phyloP scores from a whole-genome alignment of 306 rosid genomes.

The Rubus parviflorus region DNA sequence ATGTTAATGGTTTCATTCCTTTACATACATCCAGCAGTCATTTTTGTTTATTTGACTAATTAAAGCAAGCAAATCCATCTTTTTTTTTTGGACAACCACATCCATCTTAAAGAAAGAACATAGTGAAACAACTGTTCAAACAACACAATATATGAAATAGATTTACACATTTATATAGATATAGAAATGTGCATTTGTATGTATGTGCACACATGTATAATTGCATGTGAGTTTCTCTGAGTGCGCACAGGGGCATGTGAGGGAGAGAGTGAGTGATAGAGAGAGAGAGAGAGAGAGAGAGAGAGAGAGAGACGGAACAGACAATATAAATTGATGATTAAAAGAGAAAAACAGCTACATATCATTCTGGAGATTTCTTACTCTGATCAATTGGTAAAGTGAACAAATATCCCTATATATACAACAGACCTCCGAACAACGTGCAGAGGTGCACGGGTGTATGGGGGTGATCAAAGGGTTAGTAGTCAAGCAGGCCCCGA shows the following conservation, averaged over 20 bases:
- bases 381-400: constrained; percentile 52
- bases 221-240: not conserved
- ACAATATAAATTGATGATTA: constrained; percentile 15
- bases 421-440: constrained; percentile 53
- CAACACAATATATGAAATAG: not conserved
- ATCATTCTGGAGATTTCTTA: constrained; percentile 44
- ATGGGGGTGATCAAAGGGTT: constrained; percentile 48
- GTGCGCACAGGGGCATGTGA: not conserved
- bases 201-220: not conserved
- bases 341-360: constrained; percentile 40
- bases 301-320: not conserved
- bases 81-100: not conserved
- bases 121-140: not conserved
- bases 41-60: no score
- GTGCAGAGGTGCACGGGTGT: constrained; percentile 37
- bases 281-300: not conserved
- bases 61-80: not conserved
- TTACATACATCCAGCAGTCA: not conserved
- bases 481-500: constrained; percentile 48
- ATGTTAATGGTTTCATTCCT: not conserved
- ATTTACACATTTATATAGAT: constrained; percentile 6
- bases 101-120: not conserved
- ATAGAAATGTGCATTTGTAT: not conserved
- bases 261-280: not conserved
- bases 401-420: constrained; percentile 62